phyloP scores from a whole-genome alignment of 495 filamentous ascomycete species.

The Neurospora sp. region DNA sequence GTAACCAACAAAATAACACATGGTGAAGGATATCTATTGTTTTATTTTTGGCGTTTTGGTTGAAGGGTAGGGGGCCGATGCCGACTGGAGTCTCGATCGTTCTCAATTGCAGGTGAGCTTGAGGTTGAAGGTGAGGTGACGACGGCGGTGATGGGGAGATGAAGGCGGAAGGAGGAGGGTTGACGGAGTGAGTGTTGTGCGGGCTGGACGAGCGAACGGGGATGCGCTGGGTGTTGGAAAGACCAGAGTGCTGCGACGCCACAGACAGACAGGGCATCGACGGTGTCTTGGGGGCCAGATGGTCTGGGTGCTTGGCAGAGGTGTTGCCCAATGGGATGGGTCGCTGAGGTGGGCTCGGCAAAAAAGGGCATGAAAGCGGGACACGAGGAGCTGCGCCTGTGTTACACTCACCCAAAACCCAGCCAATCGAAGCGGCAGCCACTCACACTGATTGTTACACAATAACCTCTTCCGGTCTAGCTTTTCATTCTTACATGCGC shows the following conservation, averaged over 20 bases:
- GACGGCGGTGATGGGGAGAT: slow-evolving; percentile 3
- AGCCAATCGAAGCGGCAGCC: background rate
- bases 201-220: slow-evolving; percentile 6
- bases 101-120: slow-evolving; percentile 1
- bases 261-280: background rate
- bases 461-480: background rate
- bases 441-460: background rate
- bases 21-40: slow-evolving; percentile 11
- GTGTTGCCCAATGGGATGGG: background rate
- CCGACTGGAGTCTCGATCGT: background rate
- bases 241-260: slow-evolving; percentile 4
- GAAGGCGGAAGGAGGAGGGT: background rate
- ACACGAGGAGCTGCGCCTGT: background rate
- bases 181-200: background rate
- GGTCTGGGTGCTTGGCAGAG: background rate
- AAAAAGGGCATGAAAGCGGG: background rate
- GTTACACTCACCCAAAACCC: background rate
- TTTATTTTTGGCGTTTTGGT: slow-evolving; percentile 7
- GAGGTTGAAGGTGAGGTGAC: slow-evolving; percentile 2
- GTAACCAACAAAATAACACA: slow-evolving; percentile 10
- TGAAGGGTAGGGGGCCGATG: slow-evolving; percentile 1
- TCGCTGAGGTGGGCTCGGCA: background rate
- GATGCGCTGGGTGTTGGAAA: slow-evolving; percentile 11
- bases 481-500: background rate
- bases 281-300: background rate